A percentile compares a stretch with the other conserved stretches of the same genome.
Conservation (phyloP, 176 grass and related monocot species). For the Aegilops longissima region DNA sequence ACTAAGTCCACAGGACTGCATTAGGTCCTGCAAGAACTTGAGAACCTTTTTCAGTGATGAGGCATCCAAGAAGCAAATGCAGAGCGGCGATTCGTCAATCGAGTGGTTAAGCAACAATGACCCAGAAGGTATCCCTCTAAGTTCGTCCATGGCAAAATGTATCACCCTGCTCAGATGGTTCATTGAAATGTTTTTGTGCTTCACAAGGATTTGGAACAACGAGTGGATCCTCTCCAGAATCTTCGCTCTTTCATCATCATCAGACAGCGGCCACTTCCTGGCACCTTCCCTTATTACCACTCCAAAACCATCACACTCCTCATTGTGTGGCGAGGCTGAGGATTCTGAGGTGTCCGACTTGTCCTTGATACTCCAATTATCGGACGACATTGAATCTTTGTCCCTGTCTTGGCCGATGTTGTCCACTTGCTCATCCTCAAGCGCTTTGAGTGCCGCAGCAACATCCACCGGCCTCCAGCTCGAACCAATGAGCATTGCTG, state of each 20-base stretch:
- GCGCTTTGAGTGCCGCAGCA: slow-evolving; percentile 36
- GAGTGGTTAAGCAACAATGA: slow-evolving; percentile 56
- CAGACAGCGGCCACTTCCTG: slow-evolving; percentile 68
- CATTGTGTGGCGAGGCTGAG: slow-evolving; percentile 47
- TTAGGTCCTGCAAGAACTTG: slow-evolving; percentile 83
- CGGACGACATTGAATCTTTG: slow-evolving; percentile 44
- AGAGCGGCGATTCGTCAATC: slow-evolving; percentile 64
- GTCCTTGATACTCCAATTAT: slow-evolving; percentile 60
- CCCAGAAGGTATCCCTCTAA: slow-evolving; percentile 54
- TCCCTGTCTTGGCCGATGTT: slow-evolving; percentile 46
- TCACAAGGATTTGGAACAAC: slow-evolving; percentile 60
- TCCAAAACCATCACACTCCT: slow-evolving; percentile 50
- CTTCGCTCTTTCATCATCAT: slow-evolving; percentile 71
- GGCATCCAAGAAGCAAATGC: slow-evolving; percentile 81
- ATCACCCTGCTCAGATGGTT: slow-evolving; percentile 73
- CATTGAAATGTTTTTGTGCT: slow-evolving; percentile 68
- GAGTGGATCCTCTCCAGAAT: slow-evolving; percentile 74
- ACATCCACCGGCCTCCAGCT: slow-evolving; percentile 80
- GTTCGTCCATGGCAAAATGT: slow-evolving; percentile 65
- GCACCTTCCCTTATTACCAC: slow-evolving; percentile 35
- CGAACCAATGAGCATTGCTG: slow-evolving; percentile 56
- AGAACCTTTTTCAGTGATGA: slow-evolving; percentile 56
- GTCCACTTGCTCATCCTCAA: slow-evolving; percentile 61
- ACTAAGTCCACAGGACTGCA: slow-evolving; percentile 58
- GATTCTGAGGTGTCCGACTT: slow-evolving; percentile 62